Conservation (phyloP, 441 rosid species). For the Adansonia gregorii region DNA sequence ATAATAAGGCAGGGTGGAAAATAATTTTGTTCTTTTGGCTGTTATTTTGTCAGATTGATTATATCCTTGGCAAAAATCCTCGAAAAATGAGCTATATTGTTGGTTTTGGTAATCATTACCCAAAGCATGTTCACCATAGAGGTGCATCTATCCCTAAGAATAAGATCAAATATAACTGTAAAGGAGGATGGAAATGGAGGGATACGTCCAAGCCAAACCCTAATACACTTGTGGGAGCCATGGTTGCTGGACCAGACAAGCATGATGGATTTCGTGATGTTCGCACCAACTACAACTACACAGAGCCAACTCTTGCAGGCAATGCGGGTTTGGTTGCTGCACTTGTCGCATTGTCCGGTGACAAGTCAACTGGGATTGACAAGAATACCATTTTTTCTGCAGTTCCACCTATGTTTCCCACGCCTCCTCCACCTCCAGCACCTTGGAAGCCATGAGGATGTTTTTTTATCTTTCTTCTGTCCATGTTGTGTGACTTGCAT, state of each 20-base stretch:
- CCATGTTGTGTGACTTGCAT: conserved; percentile 7
- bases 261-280: conserved; percentile 79
- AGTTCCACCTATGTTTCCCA: conserved; percentile 88
- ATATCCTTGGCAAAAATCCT: conserved; percentile 93
- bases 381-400: conserved; percentile 91
- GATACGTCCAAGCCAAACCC: conserved; percentile 73
- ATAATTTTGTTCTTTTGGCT: conserved; percentile 17
- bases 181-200: conserved; percentile 93
- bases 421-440: conserved; percentile 94
- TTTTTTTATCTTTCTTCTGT: not conserved
- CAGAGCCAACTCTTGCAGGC: conserved; percentile 87
- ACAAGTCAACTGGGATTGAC: conserved; percentile 58
- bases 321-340: conserved; percentile 93
- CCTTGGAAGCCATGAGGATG: conserved; percentile 84
- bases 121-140: conserved; percentile 82
- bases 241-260: conserved; percentile 96
- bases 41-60: conserved; percentile 60
- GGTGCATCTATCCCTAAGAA: conserved; percentile 91
- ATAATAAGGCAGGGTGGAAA: not conserved
- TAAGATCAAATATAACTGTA: conserved; percentile 74
- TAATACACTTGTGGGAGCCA: conserved; percentile 78
- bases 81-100: conserved; percentile 88
- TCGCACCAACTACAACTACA: conserved; percentile 84
- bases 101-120: conserved; percentile 82
- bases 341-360: conserved; percentile 84